phyloP scores from a whole-genome alignment of 1,284 basidiomycete genomes.

The Boletus holoroseus region DNA sequence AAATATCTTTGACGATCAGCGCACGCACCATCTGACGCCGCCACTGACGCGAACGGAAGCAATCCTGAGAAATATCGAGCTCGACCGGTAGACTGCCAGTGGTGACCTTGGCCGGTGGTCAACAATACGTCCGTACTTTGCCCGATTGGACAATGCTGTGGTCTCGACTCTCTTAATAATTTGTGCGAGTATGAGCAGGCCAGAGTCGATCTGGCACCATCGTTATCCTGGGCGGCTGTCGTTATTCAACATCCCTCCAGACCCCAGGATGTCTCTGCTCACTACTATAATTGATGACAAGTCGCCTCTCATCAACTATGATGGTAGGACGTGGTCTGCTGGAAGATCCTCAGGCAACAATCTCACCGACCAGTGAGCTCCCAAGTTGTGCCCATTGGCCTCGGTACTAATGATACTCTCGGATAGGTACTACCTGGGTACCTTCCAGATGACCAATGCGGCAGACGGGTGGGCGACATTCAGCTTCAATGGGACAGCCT shows the following conservation, averaged over 20 bases:
- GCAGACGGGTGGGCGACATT: constrained; percentile 29
- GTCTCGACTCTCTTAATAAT: background rate
- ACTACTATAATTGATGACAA: constrained; percentile 29
- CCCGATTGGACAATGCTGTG: background rate
- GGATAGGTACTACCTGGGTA: constrained; percentile 30
- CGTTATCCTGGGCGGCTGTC: background rate
- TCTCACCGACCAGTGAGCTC: constrained; percentile 18
- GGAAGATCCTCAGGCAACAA: constrained; percentile 20
- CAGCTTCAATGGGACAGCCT: constrained; percentile 33
- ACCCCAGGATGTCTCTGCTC: constrained; percentile 22
- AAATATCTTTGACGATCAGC: background rate
- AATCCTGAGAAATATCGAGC: constrained; percentile 4
- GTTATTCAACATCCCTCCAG: background rate
- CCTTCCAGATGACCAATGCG: constrained; percentile 27
- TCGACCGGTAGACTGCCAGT: too few relatives aligned
- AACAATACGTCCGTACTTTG: background rate
- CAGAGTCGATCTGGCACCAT: background rate
- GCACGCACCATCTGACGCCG: background rate
- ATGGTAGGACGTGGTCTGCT: constrained; percentile 22
- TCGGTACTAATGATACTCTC: background rate
- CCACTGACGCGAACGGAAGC: background rate
- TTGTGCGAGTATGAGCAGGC: background rate
- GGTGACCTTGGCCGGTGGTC: too few relatives aligned
- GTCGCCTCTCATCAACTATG: constrained; percentile 30
- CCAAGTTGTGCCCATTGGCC: background rate